Evolutionary conservation across 768 basidiomycete genomes (phyloP).

Genomic region (Infundibulicybe gibba): DNA sequence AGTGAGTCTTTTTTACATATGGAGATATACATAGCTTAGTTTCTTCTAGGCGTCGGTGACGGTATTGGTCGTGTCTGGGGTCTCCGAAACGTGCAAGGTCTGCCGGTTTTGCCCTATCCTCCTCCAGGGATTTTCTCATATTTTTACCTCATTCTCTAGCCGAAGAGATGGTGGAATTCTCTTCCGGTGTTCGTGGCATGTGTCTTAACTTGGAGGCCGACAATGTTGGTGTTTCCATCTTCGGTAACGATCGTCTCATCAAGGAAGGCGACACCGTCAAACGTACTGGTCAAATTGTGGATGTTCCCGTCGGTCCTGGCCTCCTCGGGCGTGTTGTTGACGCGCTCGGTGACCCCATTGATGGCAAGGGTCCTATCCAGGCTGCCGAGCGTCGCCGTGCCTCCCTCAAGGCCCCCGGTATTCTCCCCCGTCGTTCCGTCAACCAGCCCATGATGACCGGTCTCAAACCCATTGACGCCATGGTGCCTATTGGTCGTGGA

Average conservation of each 20-base stretch:
- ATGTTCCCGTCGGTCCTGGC: conserved; percentile 96
- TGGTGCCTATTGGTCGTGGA: conserved; percentile 99
- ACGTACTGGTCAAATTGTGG: conserved; percentile 99
- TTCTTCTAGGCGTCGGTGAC: conserved; percentile 86
- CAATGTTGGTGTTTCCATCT: conserved; percentile 99
- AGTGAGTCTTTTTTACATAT: conserved; percentile 52
- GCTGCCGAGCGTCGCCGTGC: conserved; percentile 94
- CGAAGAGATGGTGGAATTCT: conserved; percentile 99
- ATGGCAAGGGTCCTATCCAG: conserved; percentile 97
- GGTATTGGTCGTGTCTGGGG: conserved; percentile 99
- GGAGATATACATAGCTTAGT: conserved; percentile 15
- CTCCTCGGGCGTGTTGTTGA: conserved; percentile 99
- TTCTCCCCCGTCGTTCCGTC: conserved; percentile 98
- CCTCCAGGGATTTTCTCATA: conserved; percentile 3
- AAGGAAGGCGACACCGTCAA: conserved; percentile 99
- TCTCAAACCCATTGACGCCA: conserved; percentile 99
- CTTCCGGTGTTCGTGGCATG: conserved; percentile 99
- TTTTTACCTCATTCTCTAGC: conserved; percentile 39
- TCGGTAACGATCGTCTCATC: conserved; percentile 97
- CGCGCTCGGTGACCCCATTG: conserved; percentile 99
- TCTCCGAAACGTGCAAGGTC: conserved; percentile 97
- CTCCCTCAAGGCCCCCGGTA: conserved; percentile 98
- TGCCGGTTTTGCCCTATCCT: conserved; percentile 8
- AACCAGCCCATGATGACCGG: conserved; percentile 99
- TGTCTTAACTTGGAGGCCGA: conserved; percentile 99